Evolutionary conservation across 495 filamentous ascomycete genomes (phyloP), one percentile per base, ranked within the genome.

Genomic region (Podospora sp.): DNA sequence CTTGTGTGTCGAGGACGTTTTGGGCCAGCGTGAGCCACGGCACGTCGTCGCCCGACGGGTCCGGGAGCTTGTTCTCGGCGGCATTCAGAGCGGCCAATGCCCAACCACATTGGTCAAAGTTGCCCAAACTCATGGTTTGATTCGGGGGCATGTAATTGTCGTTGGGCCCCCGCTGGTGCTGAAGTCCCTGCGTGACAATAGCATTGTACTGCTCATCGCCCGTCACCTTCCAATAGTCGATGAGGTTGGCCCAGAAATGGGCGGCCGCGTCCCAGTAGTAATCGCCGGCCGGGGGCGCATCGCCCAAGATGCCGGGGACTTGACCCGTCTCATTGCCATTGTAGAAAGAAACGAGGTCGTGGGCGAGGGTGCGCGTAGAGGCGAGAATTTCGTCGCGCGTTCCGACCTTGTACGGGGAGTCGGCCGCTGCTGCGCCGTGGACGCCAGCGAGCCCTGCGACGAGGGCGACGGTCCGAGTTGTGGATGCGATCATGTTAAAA

Each of bases 81-180:
- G 90, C 91, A 18, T 87, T 82, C 72, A 94, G 87, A 27, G 88
- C 86, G 18, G 88, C 86, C 63, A 93, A 78, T 7, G 80, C 90
- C 91, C 91, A 94, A 72, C 92, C 91, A 11, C 88, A 88, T 75
- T 92, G 90, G 66, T 92, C 90, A 66, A 92, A 90, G 69, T 92
- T 92, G 52, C 90, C 90, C 60, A 89, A 80, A 0, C 87, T 86
- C 60, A 84, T 83, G 25, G 87, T 90, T 64, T 90, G 88, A 71
- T 93, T 92, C 1, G 78, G 76, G 21, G 87, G 85, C 75, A 90
- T 87, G 73, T 85, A 91, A 2, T 64, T 53, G 69, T 90, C 82
- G 36, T 85, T 76, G 0, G 77, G 77, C 6, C 87, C 87, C 55
- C 82, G 80, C 68, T 91, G 89, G 71, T 71, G 83, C 40, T 89